These are phyloP conservation scores for Picea abies DNA, from an alignment of 83 land plant species.

Conservation along the genomic window DNA sequence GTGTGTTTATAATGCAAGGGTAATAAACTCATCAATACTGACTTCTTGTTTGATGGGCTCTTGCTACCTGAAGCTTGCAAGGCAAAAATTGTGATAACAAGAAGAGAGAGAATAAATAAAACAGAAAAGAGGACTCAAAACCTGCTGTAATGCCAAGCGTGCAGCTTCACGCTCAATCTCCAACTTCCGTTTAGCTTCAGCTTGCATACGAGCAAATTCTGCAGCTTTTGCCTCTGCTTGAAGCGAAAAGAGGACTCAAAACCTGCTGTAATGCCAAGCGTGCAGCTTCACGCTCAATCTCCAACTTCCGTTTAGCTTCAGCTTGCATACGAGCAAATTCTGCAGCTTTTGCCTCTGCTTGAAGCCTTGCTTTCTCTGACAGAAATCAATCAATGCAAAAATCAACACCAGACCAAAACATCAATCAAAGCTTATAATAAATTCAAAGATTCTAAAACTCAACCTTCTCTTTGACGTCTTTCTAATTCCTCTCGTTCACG, in stretches of 20 bases:
- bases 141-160: conserved; percentile 75
- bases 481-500: conserved; percentile 90
- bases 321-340: conserved; percentile 76
- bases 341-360: conserved; percentile 96
- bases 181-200: conserved; percentile 69
- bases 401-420: not conserved
- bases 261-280: conserved; percentile 79
- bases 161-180: conserved; percentile 96
- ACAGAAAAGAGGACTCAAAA: conserved; percentile 16
- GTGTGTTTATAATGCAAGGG: not conserved
- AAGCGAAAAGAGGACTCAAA: conserved; percentile 15
- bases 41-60: not conserved
- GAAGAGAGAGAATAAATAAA: not conserved
- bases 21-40: not conserved
- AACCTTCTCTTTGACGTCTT: conserved; percentile 77
- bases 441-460: not conserved
- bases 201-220: conserved; percentile 68
- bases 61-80: not conserved
- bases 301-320: conserved; percentile 77
- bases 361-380: conserved; percentile 68
- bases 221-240: conserved; percentile 94
- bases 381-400: not conserved
- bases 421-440: conserved; percentile 6
- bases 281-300: conserved; percentile 93
- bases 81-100: not conserved